A percentile compares a stretch with the other conserved stretches of the same genome.
Conservation (phyloP, 2,329 filamentous ascomycete genomes). For the Pestalotiopsis sp. region DNA sequence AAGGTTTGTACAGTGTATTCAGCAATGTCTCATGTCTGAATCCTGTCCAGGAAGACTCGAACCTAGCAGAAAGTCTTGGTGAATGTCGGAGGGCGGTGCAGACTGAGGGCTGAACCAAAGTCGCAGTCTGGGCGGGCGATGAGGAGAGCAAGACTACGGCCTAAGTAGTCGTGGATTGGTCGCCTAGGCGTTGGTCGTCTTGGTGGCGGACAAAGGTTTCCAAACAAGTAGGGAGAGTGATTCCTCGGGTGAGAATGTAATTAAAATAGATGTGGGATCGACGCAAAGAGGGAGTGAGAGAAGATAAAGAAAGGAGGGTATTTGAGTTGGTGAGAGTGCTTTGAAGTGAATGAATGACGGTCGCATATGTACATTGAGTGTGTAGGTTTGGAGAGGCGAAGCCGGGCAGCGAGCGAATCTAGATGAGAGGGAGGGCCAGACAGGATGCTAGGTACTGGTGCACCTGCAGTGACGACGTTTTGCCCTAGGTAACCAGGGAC, state of each 20-base stretch:
- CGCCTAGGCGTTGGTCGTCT: not conserved
- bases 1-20: not conserved
- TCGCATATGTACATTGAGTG: not conserved
- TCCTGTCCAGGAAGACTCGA: not conserved
- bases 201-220: not conserved
- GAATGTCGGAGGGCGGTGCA: not conserved
- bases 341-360: slow-evolving; percentile 2
- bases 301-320: slow-evolving; percentile 3
- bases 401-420: not conserved
- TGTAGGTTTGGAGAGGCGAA: slow-evolving; percentile 2
- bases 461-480: not conserved
- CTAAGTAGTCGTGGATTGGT: not conserved
- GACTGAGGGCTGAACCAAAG: not conserved
- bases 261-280: not conserved
- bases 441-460: not conserved
- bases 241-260: not conserved
- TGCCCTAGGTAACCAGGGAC: not conserved
- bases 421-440: not conserved
- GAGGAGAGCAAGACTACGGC: not conserved
- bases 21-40: slow-evolving; percentile 1
- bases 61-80: not conserved
- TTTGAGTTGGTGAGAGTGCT: not conserved
- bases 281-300: not conserved
- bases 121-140: not conserved
- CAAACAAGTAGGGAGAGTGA: not conserved